Percentiles rank a stretch among this genome's conserved stretches.
Conservation (phyloP, 495 filamentous ascomycete genomes). For the Daldinia decipiens region DNA sequence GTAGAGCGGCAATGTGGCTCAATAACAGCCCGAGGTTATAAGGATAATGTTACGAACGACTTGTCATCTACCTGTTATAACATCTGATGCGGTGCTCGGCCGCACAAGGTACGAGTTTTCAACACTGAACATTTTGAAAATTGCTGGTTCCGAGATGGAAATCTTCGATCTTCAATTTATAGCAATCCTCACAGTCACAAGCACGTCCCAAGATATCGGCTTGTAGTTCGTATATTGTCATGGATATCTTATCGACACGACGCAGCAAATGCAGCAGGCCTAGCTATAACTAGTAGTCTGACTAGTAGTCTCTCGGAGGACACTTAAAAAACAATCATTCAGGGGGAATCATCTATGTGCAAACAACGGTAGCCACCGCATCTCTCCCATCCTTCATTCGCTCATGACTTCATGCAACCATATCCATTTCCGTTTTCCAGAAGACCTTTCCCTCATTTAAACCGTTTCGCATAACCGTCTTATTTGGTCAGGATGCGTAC, state of each 20-base stretch:
- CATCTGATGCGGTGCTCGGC: no score
- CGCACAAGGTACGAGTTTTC: no score
- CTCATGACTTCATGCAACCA: conserved; percentile 38
- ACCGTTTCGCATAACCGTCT: conserved; percentile 2
- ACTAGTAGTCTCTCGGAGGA: conserved; percentile 7
- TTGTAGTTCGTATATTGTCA: background rate
- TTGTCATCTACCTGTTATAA: no score
- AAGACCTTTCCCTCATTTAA: conserved; percentile 9
- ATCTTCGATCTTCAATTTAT: background rate
- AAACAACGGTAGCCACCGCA: conserved; percentile 26
- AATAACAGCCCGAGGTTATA: no score
- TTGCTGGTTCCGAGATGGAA: no score
- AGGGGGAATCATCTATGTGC: conserved; percentile 43
- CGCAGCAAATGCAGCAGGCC: background rate
- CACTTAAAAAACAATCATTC: conserved; percentile 15
- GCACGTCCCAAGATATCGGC: conserved; percentile 6
- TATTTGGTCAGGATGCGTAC: conserved; percentile 43
- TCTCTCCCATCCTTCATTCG: conserved; percentile 34
- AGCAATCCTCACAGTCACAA: background rate
- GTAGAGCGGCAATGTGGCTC: no score
- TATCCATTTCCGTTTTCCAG: conserved; percentile 26
- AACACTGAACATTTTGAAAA: no score
- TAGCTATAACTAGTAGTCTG: background rate
- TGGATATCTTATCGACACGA: background rate
- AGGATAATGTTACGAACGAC: no score